Conservation (phyloP, 257 asterid genomes). For the Solanum pimpinellifolium region DNA sequence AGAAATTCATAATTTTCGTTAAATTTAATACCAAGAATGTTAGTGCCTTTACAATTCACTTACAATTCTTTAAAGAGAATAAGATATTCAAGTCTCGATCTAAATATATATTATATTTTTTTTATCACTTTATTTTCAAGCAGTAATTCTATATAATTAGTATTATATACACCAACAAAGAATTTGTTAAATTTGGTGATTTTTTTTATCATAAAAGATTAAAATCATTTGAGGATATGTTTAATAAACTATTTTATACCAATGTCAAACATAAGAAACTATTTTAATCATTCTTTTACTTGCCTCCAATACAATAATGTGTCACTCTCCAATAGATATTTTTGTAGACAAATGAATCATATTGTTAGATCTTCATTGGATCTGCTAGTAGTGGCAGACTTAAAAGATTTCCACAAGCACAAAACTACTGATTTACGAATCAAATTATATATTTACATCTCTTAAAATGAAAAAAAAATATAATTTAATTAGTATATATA, state of each 20-base stretch:
- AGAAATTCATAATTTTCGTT: too few species aligned
- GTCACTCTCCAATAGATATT: neutral
- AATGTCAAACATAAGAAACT: neutral
- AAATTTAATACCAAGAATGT: too few species aligned
- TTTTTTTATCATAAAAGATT: neutral
- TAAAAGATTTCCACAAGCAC: neutral
- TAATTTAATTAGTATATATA: neutral
- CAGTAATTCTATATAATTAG: too few species aligned
- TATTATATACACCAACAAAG: neutral
- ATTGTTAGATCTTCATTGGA: neutral
- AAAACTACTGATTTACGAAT: neutral
- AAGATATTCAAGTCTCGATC: too few species aligned
- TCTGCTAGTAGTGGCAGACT: neutral
- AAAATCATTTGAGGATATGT: neutral
- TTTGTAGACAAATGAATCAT: neutral
- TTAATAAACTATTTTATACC: neutral
- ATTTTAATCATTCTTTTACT: neutral
- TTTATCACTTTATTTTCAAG: too few species aligned
- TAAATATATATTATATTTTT: too few species aligned
- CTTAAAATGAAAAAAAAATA: neutral
- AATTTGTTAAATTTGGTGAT: neutral
- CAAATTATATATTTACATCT: neutral
- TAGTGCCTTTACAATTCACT: too few species aligned
- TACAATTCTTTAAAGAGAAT: too few species aligned
- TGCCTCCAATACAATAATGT: neutral